Conservation (phyloP, 441 rosid species). For the Erodium chrysanthum region DNA sequence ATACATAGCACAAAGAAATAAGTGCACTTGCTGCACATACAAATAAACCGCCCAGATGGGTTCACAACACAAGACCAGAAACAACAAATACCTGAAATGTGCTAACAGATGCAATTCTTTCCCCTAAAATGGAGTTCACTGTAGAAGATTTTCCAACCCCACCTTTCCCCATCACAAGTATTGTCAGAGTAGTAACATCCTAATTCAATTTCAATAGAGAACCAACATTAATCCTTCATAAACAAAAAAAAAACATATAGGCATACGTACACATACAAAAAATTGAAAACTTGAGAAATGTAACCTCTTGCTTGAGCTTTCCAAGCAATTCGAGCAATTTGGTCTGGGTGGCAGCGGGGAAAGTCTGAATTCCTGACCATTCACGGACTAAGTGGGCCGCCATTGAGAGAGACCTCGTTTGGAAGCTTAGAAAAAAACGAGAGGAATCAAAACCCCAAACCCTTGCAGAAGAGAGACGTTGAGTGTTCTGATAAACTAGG, state of each 20-base stretch:
- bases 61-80: background rate
- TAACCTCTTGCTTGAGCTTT: slow-evolving; percentile 75
- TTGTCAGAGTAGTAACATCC: slow-evolving; percentile 67
- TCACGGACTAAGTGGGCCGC: slow-evolving; percentile 53
- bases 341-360: slow-evolving; percentile 70
- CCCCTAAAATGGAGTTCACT: slow-evolving; percentile 85
- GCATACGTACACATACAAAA: background rate
- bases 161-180: slow-evolving; percentile 90
- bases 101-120: slow-evolving; percentile 73
- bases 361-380: slow-evolving; percentile 83
- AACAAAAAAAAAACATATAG: background rate
- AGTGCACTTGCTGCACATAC: background rate
- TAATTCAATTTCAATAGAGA: slow-evolving; percentile 20
- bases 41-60: background rate
- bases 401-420: slow-evolving; percentile 23
- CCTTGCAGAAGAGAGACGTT: background rate
- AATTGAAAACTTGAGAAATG: background rate
- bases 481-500: background rate
- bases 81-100: slow-evolving; percentile 59
- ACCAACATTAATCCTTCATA: background rate
- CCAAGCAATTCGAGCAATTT: slow-evolving; percentile 62
- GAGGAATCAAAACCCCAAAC: background rate
- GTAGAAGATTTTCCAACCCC: slow-evolving; percentile 98
- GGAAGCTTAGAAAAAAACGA: background rate
- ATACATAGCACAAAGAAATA: slow-evolving; percentile 11